Base-by-base conservation (phyloP, 441 rosid genomes). In the Pelargonium citronellum region DNA sequence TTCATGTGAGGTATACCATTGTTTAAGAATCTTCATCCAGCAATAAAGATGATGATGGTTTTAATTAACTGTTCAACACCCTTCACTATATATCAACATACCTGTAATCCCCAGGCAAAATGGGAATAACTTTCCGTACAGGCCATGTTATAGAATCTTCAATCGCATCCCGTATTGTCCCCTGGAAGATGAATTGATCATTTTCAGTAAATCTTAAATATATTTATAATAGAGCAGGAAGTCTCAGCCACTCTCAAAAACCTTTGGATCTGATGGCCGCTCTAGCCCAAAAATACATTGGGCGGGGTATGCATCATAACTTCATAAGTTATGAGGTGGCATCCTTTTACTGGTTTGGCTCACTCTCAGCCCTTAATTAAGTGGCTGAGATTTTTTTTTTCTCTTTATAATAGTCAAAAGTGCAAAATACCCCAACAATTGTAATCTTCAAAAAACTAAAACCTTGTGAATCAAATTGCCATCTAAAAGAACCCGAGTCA, bases 21-120 rank as follows among this genome's bases (percentile, higher is more conserved):
- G 64, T 60, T 60, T 10, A 9, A 20, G 64, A 60, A 60, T 60
- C 19, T 12, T 20, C 19, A 20, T 22, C 64, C 19, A 60, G 7
- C 64, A 60, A 22, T 60, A 60, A 60, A 10, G 34, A 55, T 19
- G 12, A 22, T 22, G 24, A 17, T 9, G 30, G 0, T 60, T 60
- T 20, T 22, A 20, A 60, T 60, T 27, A 60, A 1, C 30, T 27
- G 30, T 27, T 27, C 30, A 27, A 27, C 30, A 27, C 30, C 30
- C 30, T 27, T 27, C 30, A 27, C 30, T 27, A 27, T 27, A 27
- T 27, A 27, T 7, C 61, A 16, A 49, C 62, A 44, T 79, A 91
- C 98, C 98, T 92, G 80, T 92, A 92, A 81, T 95, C 98, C 74
- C 99, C 99, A 24, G 98, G 97, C 67, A 89, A 51, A 79, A 91